Evolutionary conservation across 2,329 filamentous ascomycete species (phyloP), one percentile per base, ranked within the genome.

Genomic region (Thielaviopsis musarum): DNA sequence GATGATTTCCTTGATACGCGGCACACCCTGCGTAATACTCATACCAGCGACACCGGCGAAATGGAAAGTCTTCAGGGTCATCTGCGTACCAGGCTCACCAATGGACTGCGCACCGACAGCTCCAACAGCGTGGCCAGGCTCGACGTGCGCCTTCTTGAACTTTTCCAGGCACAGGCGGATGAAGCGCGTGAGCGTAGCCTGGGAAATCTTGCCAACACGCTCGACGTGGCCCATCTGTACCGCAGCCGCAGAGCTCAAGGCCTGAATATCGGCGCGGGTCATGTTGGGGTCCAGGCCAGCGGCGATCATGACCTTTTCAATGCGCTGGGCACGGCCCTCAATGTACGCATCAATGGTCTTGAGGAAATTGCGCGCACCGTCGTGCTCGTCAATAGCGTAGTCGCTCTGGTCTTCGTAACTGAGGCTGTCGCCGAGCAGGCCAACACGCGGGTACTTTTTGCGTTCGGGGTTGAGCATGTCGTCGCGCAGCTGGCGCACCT

Each of bases 1-100:
- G 82, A 98, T 98, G 65, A 98, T 98, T 77, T 98, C 93, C 74
- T 98, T 98, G 76, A 98, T 98, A 84, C 93, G 91, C 1, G 93
- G 93, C 6, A 98, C 93, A 87, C 93, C 93, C 69, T 96, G 89
- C 0, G 93, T 98, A 69, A 98, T 95, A 79, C 89, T 95, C 93
- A 98, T 97, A 70, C 91, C 91, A 52, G 93, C 93, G 64, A 98
- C 93, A 87, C 93, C 93, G 69, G 93, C 93, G 76, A 98, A 98
- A 86, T 97, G 93, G 82, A 97, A 97, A 69, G 93, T 97, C 74
- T 97, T 97, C 64, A 98, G 75, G 1, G 93, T 98, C 93, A 98
- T 98, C 72, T 98, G 93, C 0, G 93, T 98, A 69, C 93, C 93
- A 0, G 93, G 93, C 68, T 98, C 93, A 72, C 93, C 93, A 66